phyloP scores from a whole-genome alignment of 2,329 filamentous ascomycete species.

The Incumbomyces delicatus region DNA sequence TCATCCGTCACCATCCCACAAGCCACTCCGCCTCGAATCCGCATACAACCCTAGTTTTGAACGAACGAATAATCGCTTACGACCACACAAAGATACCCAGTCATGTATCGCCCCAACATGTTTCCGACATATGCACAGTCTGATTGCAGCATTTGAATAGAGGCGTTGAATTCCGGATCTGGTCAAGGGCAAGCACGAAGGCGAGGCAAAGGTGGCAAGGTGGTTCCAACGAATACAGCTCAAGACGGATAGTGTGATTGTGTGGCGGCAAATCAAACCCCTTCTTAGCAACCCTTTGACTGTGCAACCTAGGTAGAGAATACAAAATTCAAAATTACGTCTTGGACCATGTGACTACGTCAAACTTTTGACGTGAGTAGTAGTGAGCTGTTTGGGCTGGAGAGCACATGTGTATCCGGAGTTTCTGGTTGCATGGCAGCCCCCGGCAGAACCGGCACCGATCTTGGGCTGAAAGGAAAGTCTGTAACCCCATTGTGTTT shows the following conservation, averaged over 20 bases:
- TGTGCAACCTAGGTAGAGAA: conserved; percentile 14
- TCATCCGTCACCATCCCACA: no score
- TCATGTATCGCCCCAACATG: conserved; percentile 33
- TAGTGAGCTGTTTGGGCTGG: no score
- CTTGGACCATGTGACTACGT: not conserved
- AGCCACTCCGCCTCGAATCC: no score
- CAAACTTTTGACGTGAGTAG: no score
- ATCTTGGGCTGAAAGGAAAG: no score
- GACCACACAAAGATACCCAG: conserved; percentile 38
- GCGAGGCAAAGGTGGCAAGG: no score
- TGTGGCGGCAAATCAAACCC: not conserved
- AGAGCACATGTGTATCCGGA: no score
- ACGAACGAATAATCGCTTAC: conserved; percentile 20
- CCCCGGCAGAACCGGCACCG: no score
- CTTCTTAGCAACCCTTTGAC: not conserved
- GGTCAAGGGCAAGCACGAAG: not conserved
- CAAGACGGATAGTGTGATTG: not conserved
- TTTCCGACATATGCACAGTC: conserved; percentile 7
- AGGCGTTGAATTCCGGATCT: conserved; percentile 3
- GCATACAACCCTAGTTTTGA: no score
- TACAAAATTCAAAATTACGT: conserved; percentile 29
- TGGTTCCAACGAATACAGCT: not conserved
- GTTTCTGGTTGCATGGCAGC: no score
- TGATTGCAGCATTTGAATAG: conserved; percentile 7
- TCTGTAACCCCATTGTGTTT: no score